These are phyloP conservation scores for Boletales sp. DNA, from an alignment of 768 basidiomycete species.

Conservation along the genomic window DNA sequence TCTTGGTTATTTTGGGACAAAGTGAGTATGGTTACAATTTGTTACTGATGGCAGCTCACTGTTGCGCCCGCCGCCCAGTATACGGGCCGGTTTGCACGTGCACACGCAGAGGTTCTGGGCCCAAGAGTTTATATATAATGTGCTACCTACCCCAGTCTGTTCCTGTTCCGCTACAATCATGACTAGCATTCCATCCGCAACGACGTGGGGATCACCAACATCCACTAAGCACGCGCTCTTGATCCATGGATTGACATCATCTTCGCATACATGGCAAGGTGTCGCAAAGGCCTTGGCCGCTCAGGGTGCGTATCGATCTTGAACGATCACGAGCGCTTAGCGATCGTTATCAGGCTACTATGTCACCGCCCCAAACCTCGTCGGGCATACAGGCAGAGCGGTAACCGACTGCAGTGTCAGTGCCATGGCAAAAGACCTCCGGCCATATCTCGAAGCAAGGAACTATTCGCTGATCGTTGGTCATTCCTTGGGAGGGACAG, in stretches of 20 bases:
- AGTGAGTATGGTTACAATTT: too few relatives aligned
- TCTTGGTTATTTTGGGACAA: too few relatives aligned
- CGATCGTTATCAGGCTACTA: slow-evolving; percentile 13
- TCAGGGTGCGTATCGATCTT: slow-evolving; percentile 8
- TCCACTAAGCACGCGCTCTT: slow-evolving; percentile 23
- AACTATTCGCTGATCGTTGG: slow-evolving; percentile 16
- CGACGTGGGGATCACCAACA: slow-evolving; percentile 20
- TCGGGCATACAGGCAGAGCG: slow-evolving; percentile 14
- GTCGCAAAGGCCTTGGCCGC: slow-evolving; percentile 14
- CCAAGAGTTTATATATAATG: too few relatives aligned
- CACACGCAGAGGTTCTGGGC: too few relatives aligned
- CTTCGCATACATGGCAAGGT: slow-evolving; percentile 18
- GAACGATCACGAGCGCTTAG: too few relatives aligned
- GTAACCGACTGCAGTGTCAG: slow-evolving; percentile 10
- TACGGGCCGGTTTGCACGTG: too few relatives aligned
- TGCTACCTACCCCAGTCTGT: too few relatives aligned
- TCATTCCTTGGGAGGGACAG: slow-evolving; percentile 15
- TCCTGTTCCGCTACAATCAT: slow-evolving; percentile 3
- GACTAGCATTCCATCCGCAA: slow-evolving; percentile 15
- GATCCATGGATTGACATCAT: slow-evolving; percentile 23
- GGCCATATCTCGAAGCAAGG: slow-evolving; percentile 12
- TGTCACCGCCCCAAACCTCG: slow-evolving; percentile 21
- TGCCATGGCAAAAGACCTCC: slow-evolving; percentile 15
- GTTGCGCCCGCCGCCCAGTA: too few relatives aligned
- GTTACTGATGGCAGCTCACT: too few relatives aligned